Conservation (phyloP, 768 basidiomycete species). For the Termitomyces sp. region DNA sequence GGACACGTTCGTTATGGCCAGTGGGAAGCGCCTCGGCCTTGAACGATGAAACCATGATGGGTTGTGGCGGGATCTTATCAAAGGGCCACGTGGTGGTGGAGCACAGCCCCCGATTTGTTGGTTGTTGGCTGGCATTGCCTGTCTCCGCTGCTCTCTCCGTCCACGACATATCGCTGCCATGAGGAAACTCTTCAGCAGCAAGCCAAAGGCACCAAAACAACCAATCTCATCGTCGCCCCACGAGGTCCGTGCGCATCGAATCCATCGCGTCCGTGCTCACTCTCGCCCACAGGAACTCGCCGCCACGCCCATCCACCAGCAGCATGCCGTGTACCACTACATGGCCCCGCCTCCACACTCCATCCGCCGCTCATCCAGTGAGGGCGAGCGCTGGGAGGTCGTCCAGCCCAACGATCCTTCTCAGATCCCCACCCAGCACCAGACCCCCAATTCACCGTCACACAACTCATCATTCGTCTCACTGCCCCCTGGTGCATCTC, state of each 20-base stretch:
- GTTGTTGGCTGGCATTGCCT: constrained; percentile 6
- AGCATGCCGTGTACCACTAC: constrained; percentile 28
- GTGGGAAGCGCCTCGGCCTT: no score
- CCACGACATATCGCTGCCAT: neutral
- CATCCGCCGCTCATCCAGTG: constrained; percentile 21
- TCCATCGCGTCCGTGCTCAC: neutral
- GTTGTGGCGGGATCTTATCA: constrained; percentile 3
- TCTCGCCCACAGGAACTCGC: constrained; percentile 16
- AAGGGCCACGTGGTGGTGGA: neutral
- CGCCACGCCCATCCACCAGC: constrained; percentile 35
- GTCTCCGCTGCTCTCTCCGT: no score
- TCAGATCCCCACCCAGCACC: constrained; percentile 19
- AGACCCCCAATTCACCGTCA: constrained; percentile 35
- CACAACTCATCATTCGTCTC: constrained; percentile 51
- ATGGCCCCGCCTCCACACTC: constrained; percentile 9
- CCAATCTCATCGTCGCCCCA: constrained; percentile 16
- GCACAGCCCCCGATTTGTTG: constrained; percentile 9
- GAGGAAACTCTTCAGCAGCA: constrained; percentile 20
- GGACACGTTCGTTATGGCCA: no score
- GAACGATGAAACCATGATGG: no score
- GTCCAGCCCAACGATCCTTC: constrained; percentile 27
- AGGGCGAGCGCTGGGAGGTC: constrained; percentile 48
- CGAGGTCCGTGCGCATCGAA: constrained; percentile 22
- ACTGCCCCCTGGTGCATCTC: constrained; percentile 39
- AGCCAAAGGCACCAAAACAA: constrained; percentile 33